Conservation (phyloP, 495 filamentous ascomycete genomes). For the Hypomontagnella submonticulosa region DNA sequence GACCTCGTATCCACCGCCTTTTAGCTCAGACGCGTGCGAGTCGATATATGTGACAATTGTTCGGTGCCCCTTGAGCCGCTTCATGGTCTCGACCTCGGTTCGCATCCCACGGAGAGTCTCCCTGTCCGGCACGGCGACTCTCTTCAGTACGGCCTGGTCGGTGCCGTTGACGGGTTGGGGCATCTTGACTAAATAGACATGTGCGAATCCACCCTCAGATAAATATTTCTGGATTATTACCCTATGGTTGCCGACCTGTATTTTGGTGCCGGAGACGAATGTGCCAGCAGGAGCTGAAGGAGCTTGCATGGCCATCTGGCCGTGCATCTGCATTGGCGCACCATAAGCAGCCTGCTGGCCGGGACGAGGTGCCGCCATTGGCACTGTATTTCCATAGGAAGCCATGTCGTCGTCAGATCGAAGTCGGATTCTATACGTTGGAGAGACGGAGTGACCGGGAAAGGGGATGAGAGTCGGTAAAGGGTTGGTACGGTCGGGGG, state of each 20-base stretch:
- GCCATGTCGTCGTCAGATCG: conserved; percentile 49
- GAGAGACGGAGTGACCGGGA: conserved; percentile 10
- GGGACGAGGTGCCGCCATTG: conserved; percentile 48
- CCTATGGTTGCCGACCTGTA: conserved; percentile 91
- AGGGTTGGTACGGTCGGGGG: conserved; percentile 35
- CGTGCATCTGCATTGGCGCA: conserved; percentile 46
- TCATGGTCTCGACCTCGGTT: conserved; percentile 99
- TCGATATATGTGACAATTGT: conserved; percentile 98
- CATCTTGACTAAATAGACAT: conserved; percentile 95
- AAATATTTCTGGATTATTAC: conserved; percentile 98
- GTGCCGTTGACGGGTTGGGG: conserved; percentile 80
- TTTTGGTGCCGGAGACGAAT: conserved; percentile 92
- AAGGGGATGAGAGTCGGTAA: conserved; percentile 34
- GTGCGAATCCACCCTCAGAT: conserved; percentile 97
- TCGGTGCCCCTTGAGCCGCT: conserved; percentile 94
- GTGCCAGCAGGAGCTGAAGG: conserved; percentile 81
- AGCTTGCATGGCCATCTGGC: conserved; percentile 46
- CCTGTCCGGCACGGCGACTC: conserved; percentile 98
- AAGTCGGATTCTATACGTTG: conserved; percentile 5
- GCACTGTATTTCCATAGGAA: conserved; percentile 57
- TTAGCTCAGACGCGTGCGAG: conserved; percentile 93
- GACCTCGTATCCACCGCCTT: conserved; percentile 94
- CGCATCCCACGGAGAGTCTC: conserved; percentile 93
- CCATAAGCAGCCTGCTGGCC: conserved; percentile 51
- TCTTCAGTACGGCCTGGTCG: conserved; percentile 89